Evolutionary conservation across 768 basidiomycete species (phyloP).

Genomic region (Chiua virens): DNA sequence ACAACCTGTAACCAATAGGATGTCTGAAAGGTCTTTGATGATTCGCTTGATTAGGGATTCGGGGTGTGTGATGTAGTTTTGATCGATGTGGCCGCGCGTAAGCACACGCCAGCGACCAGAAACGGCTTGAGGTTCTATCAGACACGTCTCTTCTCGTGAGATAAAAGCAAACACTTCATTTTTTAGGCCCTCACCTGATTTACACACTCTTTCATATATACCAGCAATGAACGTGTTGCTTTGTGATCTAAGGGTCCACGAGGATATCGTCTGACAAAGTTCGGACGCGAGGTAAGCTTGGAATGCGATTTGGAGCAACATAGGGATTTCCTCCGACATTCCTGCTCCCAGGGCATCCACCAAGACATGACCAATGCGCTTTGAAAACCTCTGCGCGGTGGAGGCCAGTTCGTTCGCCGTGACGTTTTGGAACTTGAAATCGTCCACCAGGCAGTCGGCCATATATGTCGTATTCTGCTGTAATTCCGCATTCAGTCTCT

Average conservation of each 20-base stretch:
- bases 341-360: not conserved
- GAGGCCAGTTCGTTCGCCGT: not conserved
- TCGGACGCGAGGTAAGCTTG: slow-evolving; percentile 7
- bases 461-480: slow-evolving; percentile 10
- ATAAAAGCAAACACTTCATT: no score
- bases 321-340: not conserved
- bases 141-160: not conserved
- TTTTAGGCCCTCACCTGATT: not conserved
- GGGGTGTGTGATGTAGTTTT: not conserved
- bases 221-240: slow-evolving; percentile 5
- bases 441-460: slow-evolving; percentile 3
- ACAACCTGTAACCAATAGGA: slow-evolving; percentile 8
- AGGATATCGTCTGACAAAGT: not conserved
- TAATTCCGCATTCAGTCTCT: slow-evolving; percentile 12
- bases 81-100: slow-evolving; percentile 2
- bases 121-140: slow-evolving; percentile 13
- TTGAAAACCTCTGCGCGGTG: not conserved
- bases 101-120: slow-evolving; percentile 14
- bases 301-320: slow-evolving; percentile 10
- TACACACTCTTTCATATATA: slow-evolving; percentile 8
- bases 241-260: slow-evolving; percentile 7
- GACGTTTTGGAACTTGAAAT: not conserved
- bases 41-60: not conserved
- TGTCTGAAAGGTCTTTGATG: slow-evolving; percentile 3
- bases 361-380: not conserved